Evolutionary conservation across 371 early-diverging fungal genomes (phyloP).

Genomic region (Rhizomucor pusillus): DNA sequence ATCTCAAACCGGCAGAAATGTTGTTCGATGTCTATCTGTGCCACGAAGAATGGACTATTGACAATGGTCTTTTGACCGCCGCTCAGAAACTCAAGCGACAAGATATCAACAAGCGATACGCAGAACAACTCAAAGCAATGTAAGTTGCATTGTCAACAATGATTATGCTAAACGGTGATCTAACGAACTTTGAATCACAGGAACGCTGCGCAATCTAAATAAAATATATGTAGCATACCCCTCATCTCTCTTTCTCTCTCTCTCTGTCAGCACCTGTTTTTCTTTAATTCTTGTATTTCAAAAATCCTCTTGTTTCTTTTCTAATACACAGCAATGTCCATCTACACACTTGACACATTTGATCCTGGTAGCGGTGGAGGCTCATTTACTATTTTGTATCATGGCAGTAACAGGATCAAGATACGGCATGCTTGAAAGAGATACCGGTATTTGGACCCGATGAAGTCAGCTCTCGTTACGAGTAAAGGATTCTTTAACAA

Average conservation of each 20-base stretch:
- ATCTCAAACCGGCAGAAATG: constrained; percentile 68
- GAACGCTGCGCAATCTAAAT: constrained; percentile 4
- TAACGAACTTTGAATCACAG: neutral
- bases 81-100: constrained; percentile 87
- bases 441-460: no score
- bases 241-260: neutral
- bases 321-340: no score
- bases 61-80: constrained; percentile 67
- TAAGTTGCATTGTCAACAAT: constrained; percentile 22
- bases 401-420: no score
- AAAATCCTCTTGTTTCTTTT: no score
- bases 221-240: neutral
- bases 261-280: neutral
- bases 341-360: no score
- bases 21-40: constrained; percentile 51
- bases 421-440: no score
- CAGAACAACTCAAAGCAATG: constrained; percentile 52
- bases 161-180: no score
- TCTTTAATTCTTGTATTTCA: neutral
- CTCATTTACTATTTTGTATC: no score
- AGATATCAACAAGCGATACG: constrained; percentile 62
- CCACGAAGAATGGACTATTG: constrained; percentile 25
- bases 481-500: no score
- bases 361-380: no score
- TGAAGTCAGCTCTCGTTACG: no score